Conservation (phyloP, 306 rosid genomes). For the Oxytropis ochrocephala region DNA sequence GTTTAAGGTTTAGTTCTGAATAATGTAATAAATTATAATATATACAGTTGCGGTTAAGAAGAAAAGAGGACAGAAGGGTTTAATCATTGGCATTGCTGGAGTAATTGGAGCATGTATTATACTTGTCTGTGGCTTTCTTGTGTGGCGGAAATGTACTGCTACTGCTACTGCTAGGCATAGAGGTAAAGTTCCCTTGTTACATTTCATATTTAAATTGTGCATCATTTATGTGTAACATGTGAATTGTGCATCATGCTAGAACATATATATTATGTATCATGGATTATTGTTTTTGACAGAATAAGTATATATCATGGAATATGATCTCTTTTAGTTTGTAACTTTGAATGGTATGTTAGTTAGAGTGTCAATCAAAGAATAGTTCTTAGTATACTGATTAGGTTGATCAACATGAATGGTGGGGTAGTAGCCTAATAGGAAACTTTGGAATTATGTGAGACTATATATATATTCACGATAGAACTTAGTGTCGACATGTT, state of each 20-base stretch:
- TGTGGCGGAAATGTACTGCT: constrained; percentile 1
- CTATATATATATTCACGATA: too few species aligned
- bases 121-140: neutral
- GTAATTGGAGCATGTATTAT: neutral
- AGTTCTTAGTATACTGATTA: too few species aligned
- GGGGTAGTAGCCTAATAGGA: too few species aligned
- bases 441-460: too few species aligned
- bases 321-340: too few species aligned
- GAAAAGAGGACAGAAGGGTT: neutral
- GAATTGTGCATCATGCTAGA: neutral
- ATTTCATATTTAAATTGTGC: neutral
- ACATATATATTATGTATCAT: too few species aligned
- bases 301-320: too few species aligned
- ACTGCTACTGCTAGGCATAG: neutral
- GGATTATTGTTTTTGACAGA: too few species aligned
- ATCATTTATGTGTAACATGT: neutral
- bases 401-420: too few species aligned
- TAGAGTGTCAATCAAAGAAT: too few species aligned
- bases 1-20: neutral
- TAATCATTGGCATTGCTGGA: neutral
- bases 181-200: neutral
- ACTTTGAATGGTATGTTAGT: too few species aligned
- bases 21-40: neutral
- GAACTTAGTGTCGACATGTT: neutral
- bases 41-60: neutral